Base-by-base conservation (phyloP, 208 protist species). In the Zelonia costaricensis region DNA sequence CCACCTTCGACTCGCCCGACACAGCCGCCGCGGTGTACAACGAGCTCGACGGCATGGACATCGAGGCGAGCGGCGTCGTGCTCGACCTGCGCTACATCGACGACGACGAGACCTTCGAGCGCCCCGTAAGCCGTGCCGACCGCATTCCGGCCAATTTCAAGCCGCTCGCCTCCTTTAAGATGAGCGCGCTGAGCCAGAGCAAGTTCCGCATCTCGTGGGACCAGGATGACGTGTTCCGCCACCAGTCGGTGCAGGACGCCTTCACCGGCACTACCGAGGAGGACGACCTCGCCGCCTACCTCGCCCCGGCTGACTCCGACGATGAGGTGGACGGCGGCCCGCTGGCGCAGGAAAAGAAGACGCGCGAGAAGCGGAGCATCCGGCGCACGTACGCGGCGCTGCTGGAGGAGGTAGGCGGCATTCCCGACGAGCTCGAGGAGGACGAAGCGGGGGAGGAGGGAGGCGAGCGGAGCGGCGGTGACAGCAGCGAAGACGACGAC, bases 11-110 rank as follows among this genome's bases (percentile, higher is more conserved):
- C 82, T 89, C 74, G 2, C 49, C 84, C 4, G 86, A 88, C 15
- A 98, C 98, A 15, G 96, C 97, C 0, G 82, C 76, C 2, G 73
- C 74, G 9, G 87, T 99, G 36, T 99, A 98, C 86, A 80, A 93
- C 13, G 83, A 97, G 60, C 92, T 97, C 38, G 96, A 98, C 65
- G 96, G 96, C 30, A 91, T 97, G 71, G 97, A 99, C 64, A 92
- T 98, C 52, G 94, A 98, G 76, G 88, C 92, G 16, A 98, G 89
- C 56, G 90, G 92, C 33, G 98, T 98, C 47, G 66, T 97, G 10
- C 74, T 99, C 10, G 97, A 99, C 62, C 74, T 99, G 30, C 93
- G 96, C 69, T 99, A 98, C 71, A 81, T 99, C 33, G 97, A 98
- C 27, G 97, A 99, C 62, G 92, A 97, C 18, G 86, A 94, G 36